These are phyloP conservation scores for Isoetes engelmannii DNA, from an alignment of 83 land plant genomes.

Conservation along the genomic window DNA sequence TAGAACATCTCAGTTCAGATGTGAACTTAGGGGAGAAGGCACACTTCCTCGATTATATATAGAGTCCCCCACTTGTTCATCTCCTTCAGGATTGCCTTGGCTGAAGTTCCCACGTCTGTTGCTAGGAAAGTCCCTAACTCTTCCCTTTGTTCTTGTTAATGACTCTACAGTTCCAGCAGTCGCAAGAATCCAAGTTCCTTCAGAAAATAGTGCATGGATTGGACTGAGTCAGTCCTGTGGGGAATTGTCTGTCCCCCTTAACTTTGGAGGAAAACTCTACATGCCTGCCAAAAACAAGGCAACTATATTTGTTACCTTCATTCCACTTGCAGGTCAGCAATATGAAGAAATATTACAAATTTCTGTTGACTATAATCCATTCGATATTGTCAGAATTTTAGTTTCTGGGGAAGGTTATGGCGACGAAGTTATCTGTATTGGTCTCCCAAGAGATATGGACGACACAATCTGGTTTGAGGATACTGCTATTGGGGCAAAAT, in stretches of 20 bases:
- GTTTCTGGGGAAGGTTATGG: constrained; percentile 31
- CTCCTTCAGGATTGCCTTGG: constrained; percentile 25
- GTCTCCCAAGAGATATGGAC: constrained; percentile 22
- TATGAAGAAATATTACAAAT: constrained; percentile 23
- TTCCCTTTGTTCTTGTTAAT: constrained; percentile 25
- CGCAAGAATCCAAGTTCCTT: constrained; percentile 15
- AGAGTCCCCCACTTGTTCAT: constrained; percentile 13
- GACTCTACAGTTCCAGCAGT: constrained; percentile 26
- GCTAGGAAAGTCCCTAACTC: constrained; percentile 17
- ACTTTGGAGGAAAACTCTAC: constrained; percentile 7
- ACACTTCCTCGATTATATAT: constrained; percentile 26
- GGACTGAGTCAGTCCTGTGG: constrained; percentile 18
- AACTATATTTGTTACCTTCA: constrained; percentile 25
- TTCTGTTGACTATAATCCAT: constrained; percentile 26
- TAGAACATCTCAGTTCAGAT: constrained; percentile 15
- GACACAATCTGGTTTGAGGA: constrained; percentile 35
- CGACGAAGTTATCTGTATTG: constrained; percentile 28
- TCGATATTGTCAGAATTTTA: constrained; percentile 11
- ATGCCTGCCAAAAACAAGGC: constrained; percentile 15
- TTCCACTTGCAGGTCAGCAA: constrained; percentile 7
- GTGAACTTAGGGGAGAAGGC: constrained; percentile 31
- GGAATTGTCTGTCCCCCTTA: constrained; percentile 7
- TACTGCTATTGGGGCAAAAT: constrained; percentile 13
- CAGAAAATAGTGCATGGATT: constrained; percentile 17
- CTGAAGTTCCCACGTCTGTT: constrained; percentile 23